phyloP scores from a whole-genome alignment of 305 asterid species.

The Vinca major region DNA sequence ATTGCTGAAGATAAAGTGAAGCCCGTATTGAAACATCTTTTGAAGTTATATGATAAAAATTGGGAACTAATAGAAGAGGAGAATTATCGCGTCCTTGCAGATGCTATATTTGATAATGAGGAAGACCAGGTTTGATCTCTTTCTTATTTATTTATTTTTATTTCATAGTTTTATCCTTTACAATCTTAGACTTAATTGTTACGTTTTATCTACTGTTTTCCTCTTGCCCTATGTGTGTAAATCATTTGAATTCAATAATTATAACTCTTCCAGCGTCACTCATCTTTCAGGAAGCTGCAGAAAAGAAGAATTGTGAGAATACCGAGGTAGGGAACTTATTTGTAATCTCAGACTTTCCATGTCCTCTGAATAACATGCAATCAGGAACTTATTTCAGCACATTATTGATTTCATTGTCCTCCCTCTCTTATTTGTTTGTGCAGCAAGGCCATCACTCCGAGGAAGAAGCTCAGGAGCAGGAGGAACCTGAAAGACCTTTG shows the following conservation, averaged over 20 bases:
- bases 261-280: slow-evolving; percentile 13
- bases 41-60: slow-evolving; percentile 58
- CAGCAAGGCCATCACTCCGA: slow-evolving; percentile 22
- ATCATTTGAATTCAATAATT: not conserved
- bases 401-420: not conserved
- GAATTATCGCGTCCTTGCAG: slow-evolving; percentile 58
- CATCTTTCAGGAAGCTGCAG: slow-evolving; percentile 33
- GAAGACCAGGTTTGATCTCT: slow-evolving; percentile 40
- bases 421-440: slow-evolving; percentile 1
- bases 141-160: not conserved
- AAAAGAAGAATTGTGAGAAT: slow-evolving; percentile 26
- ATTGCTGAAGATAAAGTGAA: slow-evolving; percentile 47
- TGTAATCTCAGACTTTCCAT: not conserved
- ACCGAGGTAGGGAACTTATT: slow-evolving; percentile 29
- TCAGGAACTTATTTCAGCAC: not conserved
- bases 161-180: not conserved
- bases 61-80: slow-evolving; percentile 79
- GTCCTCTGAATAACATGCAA: not conserved
- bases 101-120: slow-evolving; percentile 65
- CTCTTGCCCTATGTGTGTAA: no score
- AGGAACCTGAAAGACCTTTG: slow-evolving; percentile 36
- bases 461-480: slow-evolving; percentile 28
- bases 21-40: slow-evolving; percentile 52
- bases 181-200: not conserved
- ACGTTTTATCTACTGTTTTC: no score